phyloP scores from a whole-genome alignment of 495 filamentous ascomycete species.

The Podospora fimiseda region DNA sequence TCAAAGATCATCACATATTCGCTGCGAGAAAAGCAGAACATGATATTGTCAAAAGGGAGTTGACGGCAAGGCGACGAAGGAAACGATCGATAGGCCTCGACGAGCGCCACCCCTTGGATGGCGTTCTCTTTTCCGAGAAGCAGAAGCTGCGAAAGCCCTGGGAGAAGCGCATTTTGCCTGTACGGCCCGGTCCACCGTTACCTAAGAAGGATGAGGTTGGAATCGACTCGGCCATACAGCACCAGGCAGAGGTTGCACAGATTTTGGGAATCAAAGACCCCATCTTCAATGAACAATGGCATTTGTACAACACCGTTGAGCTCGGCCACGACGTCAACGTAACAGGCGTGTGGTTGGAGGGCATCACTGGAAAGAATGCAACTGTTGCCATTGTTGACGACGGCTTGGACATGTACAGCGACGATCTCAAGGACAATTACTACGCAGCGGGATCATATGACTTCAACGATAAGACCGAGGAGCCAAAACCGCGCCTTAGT shows the following conservation, averaged over 20 bases:
- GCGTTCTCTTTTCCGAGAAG: conserved; percentile 75
- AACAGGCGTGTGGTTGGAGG: conserved; percentile 81
- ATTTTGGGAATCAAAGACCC: conserved; percentile 74
- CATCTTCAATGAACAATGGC: conserved; percentile 92
- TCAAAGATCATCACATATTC: conserved; percentile 81
- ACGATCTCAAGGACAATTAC: conserved; percentile 86
- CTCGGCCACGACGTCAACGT: conserved; percentile 91
- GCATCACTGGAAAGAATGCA: conserved; percentile 84
- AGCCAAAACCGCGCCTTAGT: conserved; percentile 69
- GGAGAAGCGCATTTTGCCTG: conserved; percentile 64
- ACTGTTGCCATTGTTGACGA: conserved; percentile 94
- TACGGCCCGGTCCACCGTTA: conserved; percentile 7
- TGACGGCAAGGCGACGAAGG: conserved; percentile 54
- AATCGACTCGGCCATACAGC: conserved; percentile 44
- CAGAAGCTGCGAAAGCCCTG: conserved; percentile 63
- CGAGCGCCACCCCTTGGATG: conserved; percentile 57
- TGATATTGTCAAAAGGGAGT: conserved; percentile 53
- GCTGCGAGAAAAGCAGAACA: conserved; percentile 56
- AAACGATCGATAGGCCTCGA: conserved; percentile 44
- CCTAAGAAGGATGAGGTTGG: conserved; percentile 18
- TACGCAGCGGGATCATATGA: conserved; percentile 89
- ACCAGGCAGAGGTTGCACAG: conserved; percentile 55
- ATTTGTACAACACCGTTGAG: conserved; percentile 78
- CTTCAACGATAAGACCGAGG: conserved; percentile 76
- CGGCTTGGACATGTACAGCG: conserved; percentile 93